Conservation (phyloP, 2,329 filamentous ascomycete species). For the Calonectria henricotiae region DNA sequence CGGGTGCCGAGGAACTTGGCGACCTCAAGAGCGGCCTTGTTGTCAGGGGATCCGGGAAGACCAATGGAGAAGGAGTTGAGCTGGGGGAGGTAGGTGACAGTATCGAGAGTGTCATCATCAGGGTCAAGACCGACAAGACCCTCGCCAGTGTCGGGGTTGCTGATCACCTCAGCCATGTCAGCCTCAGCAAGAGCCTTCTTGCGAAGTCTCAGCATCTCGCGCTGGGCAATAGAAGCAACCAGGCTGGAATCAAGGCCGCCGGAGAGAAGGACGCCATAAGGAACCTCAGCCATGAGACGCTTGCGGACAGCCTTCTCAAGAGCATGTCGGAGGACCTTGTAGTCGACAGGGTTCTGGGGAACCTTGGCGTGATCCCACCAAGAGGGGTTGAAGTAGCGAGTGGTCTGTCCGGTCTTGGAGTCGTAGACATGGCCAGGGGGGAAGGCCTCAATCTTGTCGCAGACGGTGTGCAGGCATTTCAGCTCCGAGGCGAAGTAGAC, state of each 20-base stretch:
- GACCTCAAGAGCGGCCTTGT: conserved; percentile 91
- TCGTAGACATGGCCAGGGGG: conserved; percentile 97
- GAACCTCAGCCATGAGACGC: conserved; percentile 98
- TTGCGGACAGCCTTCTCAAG: conserved; percentile 95
- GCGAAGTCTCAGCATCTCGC: conserved; percentile 87
- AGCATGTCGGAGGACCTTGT: conserved; percentile 84
- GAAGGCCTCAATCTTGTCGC: conserved; percentile 95
- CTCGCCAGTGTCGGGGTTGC: conserved; percentile 74
- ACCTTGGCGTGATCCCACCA: conserved; percentile 92
- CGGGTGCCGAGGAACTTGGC: conserved; percentile 98
- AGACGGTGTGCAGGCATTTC: conserved; percentile 93
- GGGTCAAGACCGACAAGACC: conserved; percentile 91
- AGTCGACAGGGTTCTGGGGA: conserved; percentile 85
- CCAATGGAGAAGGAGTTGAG: conserved; percentile 99
- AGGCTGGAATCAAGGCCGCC: conserved; percentile 96
- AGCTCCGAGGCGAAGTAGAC: conserved; percentile 98
- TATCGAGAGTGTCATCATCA: conserved; percentile 89
- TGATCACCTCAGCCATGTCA: conserved; percentile 59
- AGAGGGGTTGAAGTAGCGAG: conserved; percentile 90
- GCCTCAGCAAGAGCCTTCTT: conserved; percentile 71
- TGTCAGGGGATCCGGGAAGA: conserved; percentile 92
- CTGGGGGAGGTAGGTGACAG: conserved; percentile 91
- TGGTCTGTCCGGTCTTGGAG: conserved; percentile 88
- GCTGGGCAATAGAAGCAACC: conserved; percentile 94
- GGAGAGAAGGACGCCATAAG: conserved; percentile 95